Evolutionary conservation across 495 filamentous ascomycete genomes (phyloP), one percentile per base, ranked within the genome.

Genomic region (Podospora appendiculata): DNA sequence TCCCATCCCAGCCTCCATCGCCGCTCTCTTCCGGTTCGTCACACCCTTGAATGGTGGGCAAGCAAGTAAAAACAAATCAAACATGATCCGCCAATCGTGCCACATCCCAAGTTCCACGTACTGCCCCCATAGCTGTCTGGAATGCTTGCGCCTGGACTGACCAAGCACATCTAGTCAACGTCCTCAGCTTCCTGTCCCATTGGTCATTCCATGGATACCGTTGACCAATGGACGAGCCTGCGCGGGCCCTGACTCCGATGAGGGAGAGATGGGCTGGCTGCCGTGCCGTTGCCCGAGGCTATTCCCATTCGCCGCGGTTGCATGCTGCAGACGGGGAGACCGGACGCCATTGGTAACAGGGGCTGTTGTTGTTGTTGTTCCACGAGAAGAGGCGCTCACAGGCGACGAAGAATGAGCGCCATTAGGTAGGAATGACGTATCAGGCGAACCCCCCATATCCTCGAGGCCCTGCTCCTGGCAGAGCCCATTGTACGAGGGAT

Each of bases 391-490:
- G 33, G 43, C 45, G 50, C 56, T 57, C 16, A 45, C 52, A 9
- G 64, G 63, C 8, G 68, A 64, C 8, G 68, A 63, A 10, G 63
- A 61, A 34, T 62, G 68, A 32, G 65, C 41, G n/a, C 67, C 68
- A 48, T 70, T 71, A 6, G 66, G 49, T n/a, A 68, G 19, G 32
- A 55, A 51, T 25, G 25, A 25, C 25, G 25, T 25, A 25, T 25
- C 25, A 6, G 58, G 61, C 32, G 61, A 62, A 4, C 36, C 62
- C 13, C 75, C 45, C 9, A 74, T 61, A 32, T 74, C 64, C 16
- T 59, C 50, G 33, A 74, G 58, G 13, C 73, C 70, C 49, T 79
- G 75, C 45, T 76, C 72, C 51, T 68, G 62, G 52, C 69, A 73
- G n/a, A 74, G 57, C 46, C 65, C 59, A 8, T 55, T 58, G 52